Conservation (phyloP, 2,329 filamentous ascomycete genomes). For the Penicillium hordei region DNA sequence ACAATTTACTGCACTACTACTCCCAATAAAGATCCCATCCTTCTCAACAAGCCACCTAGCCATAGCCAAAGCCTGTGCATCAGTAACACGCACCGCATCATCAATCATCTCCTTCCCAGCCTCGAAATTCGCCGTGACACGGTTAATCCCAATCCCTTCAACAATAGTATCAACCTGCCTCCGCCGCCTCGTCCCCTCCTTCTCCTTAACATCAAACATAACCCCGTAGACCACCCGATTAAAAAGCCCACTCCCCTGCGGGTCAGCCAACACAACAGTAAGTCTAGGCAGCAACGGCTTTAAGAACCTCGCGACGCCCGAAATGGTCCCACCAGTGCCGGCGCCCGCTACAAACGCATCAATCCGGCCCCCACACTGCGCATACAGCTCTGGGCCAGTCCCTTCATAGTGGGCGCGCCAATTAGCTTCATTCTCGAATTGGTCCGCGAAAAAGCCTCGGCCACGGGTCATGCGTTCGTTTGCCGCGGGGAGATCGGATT, state of each 20-base stretch:
- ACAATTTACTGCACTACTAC: constrained; percentile 96
- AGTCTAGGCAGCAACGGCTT: constrained; percentile 69
- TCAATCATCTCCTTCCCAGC: constrained; percentile 81
- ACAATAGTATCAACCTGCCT: constrained; percentile 95
- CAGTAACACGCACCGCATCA: constrained; percentile 83
- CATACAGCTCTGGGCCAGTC: constrained; percentile 87
- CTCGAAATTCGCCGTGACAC: constrained; percentile 91
- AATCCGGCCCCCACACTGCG: constrained; percentile 70
- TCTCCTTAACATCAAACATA: constrained; percentile 88
- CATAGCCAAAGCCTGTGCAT: constrained; percentile 88
- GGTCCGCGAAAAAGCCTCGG: constrained; percentile 88
- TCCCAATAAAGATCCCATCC: constrained; percentile 91
- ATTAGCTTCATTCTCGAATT: constrained; percentile 91
- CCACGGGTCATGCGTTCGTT: constrained; percentile 54
- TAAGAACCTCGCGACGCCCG: constrained; percentile 78
- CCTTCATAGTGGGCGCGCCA: constrained; percentile 77
- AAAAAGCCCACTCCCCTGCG: constrained; percentile 88
- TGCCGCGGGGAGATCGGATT: constrained; percentile 19
- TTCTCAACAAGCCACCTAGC: constrained; percentile 95
- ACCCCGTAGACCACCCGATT: constrained; percentile 91
- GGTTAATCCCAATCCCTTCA: constrained; percentile 93
- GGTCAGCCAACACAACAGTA: constrained; percentile 82
- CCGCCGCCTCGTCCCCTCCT: constrained; percentile 82
- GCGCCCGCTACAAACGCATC: constrained; percentile 92
- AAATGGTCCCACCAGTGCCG: constrained; percentile 90